Evolutionary conservation across 106 monocot species (phyloP).

Genomic region (Apostasia shenzhenica): DNA sequence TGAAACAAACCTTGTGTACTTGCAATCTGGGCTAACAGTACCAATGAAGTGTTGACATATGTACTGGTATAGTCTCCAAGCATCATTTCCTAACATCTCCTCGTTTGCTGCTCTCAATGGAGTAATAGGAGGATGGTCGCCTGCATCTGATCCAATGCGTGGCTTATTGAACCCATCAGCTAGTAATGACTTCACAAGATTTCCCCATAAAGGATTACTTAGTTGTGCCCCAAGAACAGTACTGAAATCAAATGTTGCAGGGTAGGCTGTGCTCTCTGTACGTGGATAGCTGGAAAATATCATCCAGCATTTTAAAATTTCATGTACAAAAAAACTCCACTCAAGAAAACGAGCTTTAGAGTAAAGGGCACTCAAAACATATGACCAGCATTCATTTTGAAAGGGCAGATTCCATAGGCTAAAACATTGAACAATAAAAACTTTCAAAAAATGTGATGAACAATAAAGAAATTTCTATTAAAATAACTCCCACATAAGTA

Average conservation of each 20-base stretch:
- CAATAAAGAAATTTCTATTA: no score
- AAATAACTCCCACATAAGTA: no score
- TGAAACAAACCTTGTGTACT: constrained; percentile 61
- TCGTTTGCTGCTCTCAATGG: constrained; percentile 85
- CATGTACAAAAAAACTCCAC: no score
- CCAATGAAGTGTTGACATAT: constrained; percentile 98
- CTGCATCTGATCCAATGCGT: constrained; percentile 73
- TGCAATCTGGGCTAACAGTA: constrained; percentile 81
- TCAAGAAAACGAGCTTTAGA: no score
- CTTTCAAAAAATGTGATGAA: no score
- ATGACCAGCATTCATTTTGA: no score
- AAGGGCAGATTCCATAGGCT: no score
- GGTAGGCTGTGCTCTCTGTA: constrained; percentile 96
- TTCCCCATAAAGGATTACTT: constrained; percentile 61
- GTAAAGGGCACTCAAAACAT: no score
- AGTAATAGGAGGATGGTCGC: constrained; percentile 96
- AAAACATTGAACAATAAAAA: no score
- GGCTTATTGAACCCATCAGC: constrained; percentile 73
- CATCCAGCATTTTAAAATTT: constrained; percentile 3
- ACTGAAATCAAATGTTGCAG: constrained; percentile 86
- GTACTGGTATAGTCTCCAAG: constrained; percentile 90
- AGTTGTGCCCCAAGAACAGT: constrained; percentile 43
- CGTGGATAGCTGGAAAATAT: constrained; percentile 76
- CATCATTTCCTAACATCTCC: constrained; percentile 83
- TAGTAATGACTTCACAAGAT: constrained; percentile 52